These are phyloP conservation scores for Lichtheimia ramosa DNA, from an alignment of 371 early-diverging fungal species.

Conservation along the genomic window DNA sequence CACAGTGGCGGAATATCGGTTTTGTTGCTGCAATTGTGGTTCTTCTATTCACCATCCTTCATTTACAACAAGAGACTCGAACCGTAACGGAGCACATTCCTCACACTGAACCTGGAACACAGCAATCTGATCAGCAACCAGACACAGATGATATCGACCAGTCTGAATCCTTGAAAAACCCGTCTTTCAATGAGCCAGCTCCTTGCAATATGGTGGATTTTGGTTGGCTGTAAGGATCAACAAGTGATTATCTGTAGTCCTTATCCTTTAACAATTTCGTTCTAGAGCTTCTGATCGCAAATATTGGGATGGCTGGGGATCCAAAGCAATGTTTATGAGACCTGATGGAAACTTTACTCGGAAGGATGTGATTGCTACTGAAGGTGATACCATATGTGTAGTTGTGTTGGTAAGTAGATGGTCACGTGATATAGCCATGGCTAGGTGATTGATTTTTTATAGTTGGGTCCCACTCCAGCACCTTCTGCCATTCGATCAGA, in stretches of 20 bases:
- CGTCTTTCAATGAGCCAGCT: not conserved
- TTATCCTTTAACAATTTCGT: conserved; percentile 1
- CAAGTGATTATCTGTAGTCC: not conserved
- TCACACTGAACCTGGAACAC: not conserved
- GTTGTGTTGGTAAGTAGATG: conserved; percentile 32
- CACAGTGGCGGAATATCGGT: conserved; percentile 13
- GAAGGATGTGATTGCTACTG: conserved; percentile 24
- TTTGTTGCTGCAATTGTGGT: conserved; percentile 10
- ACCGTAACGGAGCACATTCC: not conserved
- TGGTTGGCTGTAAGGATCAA: conserved; percentile 28
- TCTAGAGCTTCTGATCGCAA: conserved; percentile 32
- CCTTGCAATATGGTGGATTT: conserved; percentile 30
- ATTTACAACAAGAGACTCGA: conserved; percentile 2
- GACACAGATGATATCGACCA: not conserved
- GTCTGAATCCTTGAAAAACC: not conserved
- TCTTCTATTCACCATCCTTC: conserved; percentile 9
- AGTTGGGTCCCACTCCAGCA: conserved; percentile 43
- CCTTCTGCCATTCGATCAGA: conserved; percentile 27
- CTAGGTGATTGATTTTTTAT: not conserved
- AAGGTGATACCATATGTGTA: conserved; percentile 33
- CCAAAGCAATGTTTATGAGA: conserved; percentile 39
- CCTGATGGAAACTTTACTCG: conserved; percentile 35
- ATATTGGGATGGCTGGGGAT: conserved; percentile 42
- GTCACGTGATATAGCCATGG: not conserved
- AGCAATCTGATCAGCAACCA: not conserved